phyloP scores from a whole-genome alignment of 106 monocot species.

The Phalaenopsis aphrodite region DNA sequence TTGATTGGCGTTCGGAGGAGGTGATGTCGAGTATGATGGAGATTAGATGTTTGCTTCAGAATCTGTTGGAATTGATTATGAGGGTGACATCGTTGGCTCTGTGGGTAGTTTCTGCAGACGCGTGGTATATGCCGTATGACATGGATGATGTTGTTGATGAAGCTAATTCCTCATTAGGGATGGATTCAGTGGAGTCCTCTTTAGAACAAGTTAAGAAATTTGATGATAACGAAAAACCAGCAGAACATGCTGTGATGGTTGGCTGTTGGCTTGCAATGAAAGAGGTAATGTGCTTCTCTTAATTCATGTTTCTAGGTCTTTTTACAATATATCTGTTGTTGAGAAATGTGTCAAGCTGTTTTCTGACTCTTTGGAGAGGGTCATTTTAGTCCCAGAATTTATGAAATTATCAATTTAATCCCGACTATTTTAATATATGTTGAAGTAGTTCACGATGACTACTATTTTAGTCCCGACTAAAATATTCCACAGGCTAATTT shows the following conservation, averaged over 20 bases:
- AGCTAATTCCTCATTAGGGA: slow-evolving; percentile 19
- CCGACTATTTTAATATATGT: too few species aligned
- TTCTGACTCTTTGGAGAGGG: too few species aligned
- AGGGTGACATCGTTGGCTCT: slow-evolving; percentile 79
- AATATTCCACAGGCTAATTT: too few species aligned
- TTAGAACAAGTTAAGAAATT: slow-evolving; percentile 27
- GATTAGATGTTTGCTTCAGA: slow-evolving; percentile 53
- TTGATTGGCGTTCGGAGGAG: slow-evolving; percentile 71
- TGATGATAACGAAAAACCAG: slow-evolving; percentile 32
- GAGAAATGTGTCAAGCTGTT: too few species aligned
- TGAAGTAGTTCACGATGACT: too few species aligned
- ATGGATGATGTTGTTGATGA: slow-evolving; percentile 58
- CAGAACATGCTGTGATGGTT: slow-evolving; percentile 89
- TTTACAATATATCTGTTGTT: not conserved
- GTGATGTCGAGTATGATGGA: slow-evolving; percentile 41
- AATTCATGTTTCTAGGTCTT: not conserved
- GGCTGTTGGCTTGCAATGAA: slow-evolving; percentile 99
- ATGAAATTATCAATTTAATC: too few species aligned
- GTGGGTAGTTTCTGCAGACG: slow-evolving; percentile 95
- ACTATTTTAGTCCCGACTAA: too few species aligned
- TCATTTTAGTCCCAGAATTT: too few species aligned
- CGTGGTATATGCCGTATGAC: slow-evolving; percentile 81
- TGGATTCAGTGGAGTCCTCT: slow-evolving; percentile 25
- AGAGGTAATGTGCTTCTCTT: slow-evolving; percentile 48
- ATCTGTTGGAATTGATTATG: slow-evolving; percentile 72